Evolutionary conservation across 2,329 filamentous ascomycete species (phyloP).

Genomic region (Fusarium bulbicola): DNA sequence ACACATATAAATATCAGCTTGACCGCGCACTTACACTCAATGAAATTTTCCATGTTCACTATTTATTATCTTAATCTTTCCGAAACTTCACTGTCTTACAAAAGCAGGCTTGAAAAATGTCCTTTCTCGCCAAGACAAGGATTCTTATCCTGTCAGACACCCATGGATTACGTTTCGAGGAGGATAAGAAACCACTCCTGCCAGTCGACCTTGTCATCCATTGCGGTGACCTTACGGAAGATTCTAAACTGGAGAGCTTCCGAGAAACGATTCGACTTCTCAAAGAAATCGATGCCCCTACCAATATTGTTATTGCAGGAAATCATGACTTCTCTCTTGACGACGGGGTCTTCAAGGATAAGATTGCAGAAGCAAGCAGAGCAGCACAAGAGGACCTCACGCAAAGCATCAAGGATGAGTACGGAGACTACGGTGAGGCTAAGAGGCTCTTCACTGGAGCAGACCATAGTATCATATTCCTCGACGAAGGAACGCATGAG

Average conservation of each 20-base stretch:
- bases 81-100: background rate
- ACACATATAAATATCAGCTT: accelerated
- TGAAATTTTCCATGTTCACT: accelerated
- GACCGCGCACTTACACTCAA: accelerated
- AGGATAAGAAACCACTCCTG: background rate
- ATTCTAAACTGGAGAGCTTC: conserved; percentile 54
- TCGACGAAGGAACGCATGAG: conserved; percentile 54
- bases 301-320: conserved; percentile 61
- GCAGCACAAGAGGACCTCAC: conserved; percentile 3
- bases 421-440: conserved; percentile 50
- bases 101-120: background rate
- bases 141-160: conserved; percentile 35
- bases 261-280: conserved; percentile 50
- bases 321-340: conserved; percentile 61
- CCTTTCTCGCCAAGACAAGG: conserved; percentile 8
- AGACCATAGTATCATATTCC: conserved; percentile 48
- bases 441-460: conserved; percentile 41
- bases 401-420: conserved; percentile 39
- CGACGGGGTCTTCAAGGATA: conserved; percentile 45
- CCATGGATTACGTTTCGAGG: conserved; percentile 9
- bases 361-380: conserved; percentile 32
- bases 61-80: accelerated
- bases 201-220: conserved; percentile 56
- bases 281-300: conserved; percentile 49
- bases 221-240: conserved; percentile 59